Conservation (phyloP, 441 rosid genomes). For the Metrosideros polymorpha region DNA sequence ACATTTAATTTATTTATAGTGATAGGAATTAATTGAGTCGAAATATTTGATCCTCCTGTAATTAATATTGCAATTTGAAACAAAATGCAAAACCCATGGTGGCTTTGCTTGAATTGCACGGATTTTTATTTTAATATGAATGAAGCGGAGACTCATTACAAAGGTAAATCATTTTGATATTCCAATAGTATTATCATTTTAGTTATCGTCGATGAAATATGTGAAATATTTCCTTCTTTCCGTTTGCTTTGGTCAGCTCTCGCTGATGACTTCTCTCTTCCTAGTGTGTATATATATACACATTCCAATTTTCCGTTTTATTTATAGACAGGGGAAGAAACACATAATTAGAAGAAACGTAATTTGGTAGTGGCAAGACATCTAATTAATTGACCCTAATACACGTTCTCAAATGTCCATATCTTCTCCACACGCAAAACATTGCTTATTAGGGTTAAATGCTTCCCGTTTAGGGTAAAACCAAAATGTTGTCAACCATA, state of each 20-base stretch:
- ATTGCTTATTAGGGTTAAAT: neutral
- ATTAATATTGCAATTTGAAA: neutral
- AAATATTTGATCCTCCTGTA: neutral
- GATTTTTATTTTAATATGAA: neutral
- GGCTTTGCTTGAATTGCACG: neutral
- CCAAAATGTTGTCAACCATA: neutral
- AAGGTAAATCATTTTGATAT: neutral
- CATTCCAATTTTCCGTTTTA: too few relatives aligned
- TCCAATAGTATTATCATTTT: neutral
- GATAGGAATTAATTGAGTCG: neutral
- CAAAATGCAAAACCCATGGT: neutral
- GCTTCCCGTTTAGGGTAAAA: neutral
- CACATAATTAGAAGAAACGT: neutral
- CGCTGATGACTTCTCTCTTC: neutral
- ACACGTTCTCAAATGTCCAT: neutral
- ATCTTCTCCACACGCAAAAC: neutral
- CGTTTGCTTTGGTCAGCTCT: neutral
- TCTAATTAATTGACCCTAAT: neutral
- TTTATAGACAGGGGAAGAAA: neutral
- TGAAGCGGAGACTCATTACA: fast-evolving
- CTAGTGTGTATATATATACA: too few relatives aligned
- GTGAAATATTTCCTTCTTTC: neutral
- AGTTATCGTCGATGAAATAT: neutral
- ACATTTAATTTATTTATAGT: neutral
- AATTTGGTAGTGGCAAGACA: neutral